These are phyloP conservation scores for Hortaea sp. DNA, from an alignment of 2,329 filamentous ascomycete genomes.

Conservation along the genomic window DNA sequence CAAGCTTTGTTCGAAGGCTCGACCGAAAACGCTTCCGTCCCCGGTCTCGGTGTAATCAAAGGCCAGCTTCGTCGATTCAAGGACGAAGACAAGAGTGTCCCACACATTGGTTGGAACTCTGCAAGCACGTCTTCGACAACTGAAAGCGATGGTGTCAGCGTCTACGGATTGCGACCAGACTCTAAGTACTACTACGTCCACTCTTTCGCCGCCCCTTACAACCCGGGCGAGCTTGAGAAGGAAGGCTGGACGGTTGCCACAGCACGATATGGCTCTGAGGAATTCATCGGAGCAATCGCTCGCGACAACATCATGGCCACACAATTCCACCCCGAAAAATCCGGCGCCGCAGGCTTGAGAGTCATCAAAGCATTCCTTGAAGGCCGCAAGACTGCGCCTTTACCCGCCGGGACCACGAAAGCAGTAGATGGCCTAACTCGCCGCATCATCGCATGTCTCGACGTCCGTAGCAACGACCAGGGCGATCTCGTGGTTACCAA, in stretches of 20 bases:
- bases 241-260: constrained; percentile 90
- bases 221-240: constrained; percentile 60
- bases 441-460: constrained; percentile 88
- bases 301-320: constrained; percentile 80
- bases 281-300: constrained; percentile 83
- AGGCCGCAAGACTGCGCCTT: constrained; percentile 49
- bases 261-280: constrained; percentile 74
- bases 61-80: constrained; percentile 66
- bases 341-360: constrained; percentile 75
- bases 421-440: constrained; percentile 67
- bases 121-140: constrained; percentile 52
- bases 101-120: constrained; percentile 97
- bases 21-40: constrained; percentile 60
- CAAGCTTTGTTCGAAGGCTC: constrained; percentile 86
- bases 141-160: constrained; percentile 34
- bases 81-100: constrained; percentile 73
- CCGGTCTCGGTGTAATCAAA: constrained; percentile 68
- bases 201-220: constrained; percentile 78
- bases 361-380: constrained; percentile 78
- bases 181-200: constrained; percentile 99
- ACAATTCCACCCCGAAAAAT: constrained; percentile 98
- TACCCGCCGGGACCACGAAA: constrained; percentile 32
- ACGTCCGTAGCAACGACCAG: constrained; percentile 87
- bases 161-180: constrained; percentile 68
- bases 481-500: constrained; percentile 97